Evolutionary conservation across 257 asterid species (phyloP), one percentile per base, ranked within the genome.

Genomic region (Solanum virginianum): DNA sequence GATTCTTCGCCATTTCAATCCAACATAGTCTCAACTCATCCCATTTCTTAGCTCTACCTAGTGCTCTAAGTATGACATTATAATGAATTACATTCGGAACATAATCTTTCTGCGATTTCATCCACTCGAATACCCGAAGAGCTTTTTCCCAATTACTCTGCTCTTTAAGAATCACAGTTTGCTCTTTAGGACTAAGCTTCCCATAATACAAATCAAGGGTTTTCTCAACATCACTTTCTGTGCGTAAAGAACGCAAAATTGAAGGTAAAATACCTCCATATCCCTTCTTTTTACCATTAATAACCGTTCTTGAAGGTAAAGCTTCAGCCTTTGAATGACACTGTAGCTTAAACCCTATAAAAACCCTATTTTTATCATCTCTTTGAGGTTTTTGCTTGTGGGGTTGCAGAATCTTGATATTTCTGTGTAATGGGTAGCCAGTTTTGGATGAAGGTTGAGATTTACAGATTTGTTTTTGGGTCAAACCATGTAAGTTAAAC

Each of bases 1-100:
- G 91, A 47, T 80, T 87, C 75, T 93, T 91, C 0, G 98, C 97
- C 99, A 95, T 95, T 51, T 95, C 98, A 85, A 95, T 90, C 99
- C 99, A 96, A 85, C 95, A 93, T n/a, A 93, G 97, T 89, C 99
- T 93, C 92, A 96, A 87, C 59, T 94, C 95, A 85, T 94, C 99
- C 99, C 99, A 96, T 91, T 89, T 93, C 85, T 87, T 88, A 53
- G 99, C 98, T 82, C 93, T 88, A 75, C 99, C 99, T 83, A 96
- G 83, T 1, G 95, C 88, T 11, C 98, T 90, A 80, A 96, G 96
- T 86, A 96, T 97, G 10, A 96, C 94, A 83, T 96, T 96, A 71
- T 94, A 96, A 87, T 96, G 99, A 88, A 96, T 92, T n/a, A 93
- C 98, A 88, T 96, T 96, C 11, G 95, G 97, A 68, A 81, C 85